Percentiles rank a stretch among this genome's conserved stretches.
phyloP scores from a whole-genome alignment of 768 basidiomycete genomes.

The Serpula lacrymans region DNA sequence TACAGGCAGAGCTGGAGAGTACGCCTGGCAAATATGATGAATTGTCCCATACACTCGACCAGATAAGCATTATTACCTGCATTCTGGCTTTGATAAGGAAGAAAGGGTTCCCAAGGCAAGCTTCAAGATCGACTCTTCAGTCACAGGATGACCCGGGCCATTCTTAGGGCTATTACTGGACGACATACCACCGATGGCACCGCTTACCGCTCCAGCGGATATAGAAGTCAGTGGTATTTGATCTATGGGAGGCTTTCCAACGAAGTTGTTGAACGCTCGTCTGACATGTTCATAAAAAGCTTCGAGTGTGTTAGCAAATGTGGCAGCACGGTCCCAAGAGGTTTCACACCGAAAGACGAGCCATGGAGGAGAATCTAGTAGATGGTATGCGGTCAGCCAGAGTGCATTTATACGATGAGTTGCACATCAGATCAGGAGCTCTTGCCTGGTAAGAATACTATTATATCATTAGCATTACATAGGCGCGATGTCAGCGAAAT shows the following conservation, averaged over 20 bases:
- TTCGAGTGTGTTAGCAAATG: conserved; percentile 25
- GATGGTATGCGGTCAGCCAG: not conserved
- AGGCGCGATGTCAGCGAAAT: not conserved
- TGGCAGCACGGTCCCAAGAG: too few species aligned
- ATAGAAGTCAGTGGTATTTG: conserved; percentile 77
- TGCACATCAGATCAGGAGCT: too few species aligned
- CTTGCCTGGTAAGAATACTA: conserved; percentile 92
- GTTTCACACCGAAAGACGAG: conserved; percentile 69
- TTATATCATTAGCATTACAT: conserved; percentile 8
- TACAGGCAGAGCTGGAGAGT: conserved; percentile 84
- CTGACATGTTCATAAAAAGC: conserved; percentile 97
- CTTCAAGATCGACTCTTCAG: conserved; percentile 5
- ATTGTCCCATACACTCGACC: not conserved
- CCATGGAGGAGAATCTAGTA: conserved; percentile 86
- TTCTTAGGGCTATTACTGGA: not conserved
- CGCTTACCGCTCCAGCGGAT: conserved; percentile 84
- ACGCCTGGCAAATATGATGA: conserved; percentile 50
- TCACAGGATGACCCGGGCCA: conserved; percentile 4
- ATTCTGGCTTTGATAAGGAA: conserved; percentile 53
- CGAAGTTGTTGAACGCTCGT: conserved; percentile 57
- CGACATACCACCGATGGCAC: conserved; percentile 79
- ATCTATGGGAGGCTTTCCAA: conserved; percentile 61
- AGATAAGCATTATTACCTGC: conserved; percentile 23
- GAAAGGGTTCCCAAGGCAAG: conserved; percentile 35
- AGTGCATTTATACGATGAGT: not conserved